Percentiles rank a stretch among this genome's conserved stretches.
These are phyloP conservation scores for Thielaviopsis populi DNA, from an alignment of 2,329 filamentous ascomycete genomes.

Conservation along the genomic window DNA sequence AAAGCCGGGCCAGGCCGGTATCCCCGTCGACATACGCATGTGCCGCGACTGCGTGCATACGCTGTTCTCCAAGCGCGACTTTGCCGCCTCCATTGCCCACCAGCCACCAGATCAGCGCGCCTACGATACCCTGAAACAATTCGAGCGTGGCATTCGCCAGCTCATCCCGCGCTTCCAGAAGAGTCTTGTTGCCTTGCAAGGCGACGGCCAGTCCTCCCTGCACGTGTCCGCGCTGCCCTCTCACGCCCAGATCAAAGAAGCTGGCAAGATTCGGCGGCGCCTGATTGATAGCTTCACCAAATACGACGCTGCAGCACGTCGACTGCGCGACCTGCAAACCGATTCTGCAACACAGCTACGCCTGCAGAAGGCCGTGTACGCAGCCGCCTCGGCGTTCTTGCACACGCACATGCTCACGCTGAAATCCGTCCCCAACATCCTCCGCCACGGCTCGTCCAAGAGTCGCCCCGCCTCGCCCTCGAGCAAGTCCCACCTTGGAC, in stretches of 20 bases:
- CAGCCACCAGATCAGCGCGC: conserved; percentile 62
- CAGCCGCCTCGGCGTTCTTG: conserved; percentile 67
- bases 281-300: conserved; percentile 80
- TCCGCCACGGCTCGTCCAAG: conserved; percentile 27
- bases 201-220: background rate
- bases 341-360: conserved; percentile 55
- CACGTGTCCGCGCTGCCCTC: conserved; percentile 23
- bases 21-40: conserved; percentile 74
- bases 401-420: conserved; percentile 84
- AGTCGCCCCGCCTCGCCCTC: background rate
- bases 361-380: conserved; percentile 69
- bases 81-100: conserved; percentile 50
- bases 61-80: conserved; percentile 56
- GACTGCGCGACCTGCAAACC: conserved; percentile 65
- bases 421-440: conserved; percentile 54
- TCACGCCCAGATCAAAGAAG: conserved; percentile 62
- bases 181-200: conserved; percentile 47
- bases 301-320: conserved; percentile 67
- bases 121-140: conserved; percentile 72
- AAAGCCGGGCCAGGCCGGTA: conserved; percentile 30
- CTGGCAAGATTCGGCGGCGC: conserved; percentile 75
- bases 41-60: conserved; percentile 69
- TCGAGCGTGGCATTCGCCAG: conserved; percentile 71
- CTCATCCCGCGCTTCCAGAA: conserved; percentile 76
- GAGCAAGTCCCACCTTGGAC: background rate